phyloP scores from a whole-genome alignment of 495 filamentous ascomycete genomes.

The Lophium mytilinum region DNA sequence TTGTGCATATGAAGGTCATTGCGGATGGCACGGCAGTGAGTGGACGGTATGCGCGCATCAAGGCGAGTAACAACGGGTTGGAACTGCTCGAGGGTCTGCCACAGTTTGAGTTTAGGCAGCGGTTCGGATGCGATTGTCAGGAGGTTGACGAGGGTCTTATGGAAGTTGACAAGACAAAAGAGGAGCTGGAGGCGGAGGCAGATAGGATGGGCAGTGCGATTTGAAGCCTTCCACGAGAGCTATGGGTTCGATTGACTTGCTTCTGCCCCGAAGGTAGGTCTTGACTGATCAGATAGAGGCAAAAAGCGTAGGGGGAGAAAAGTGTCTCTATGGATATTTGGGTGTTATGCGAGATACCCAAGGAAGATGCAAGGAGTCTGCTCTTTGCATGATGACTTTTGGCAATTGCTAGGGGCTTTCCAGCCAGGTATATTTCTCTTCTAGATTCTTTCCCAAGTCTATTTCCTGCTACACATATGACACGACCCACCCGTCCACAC shows the following conservation, averaged over 20 bases:
- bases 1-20: slow-evolving; percentile 65
- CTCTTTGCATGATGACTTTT: too few species aligned
- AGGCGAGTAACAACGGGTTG: slow-evolving; percentile 61
- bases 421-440: too few species aligned
- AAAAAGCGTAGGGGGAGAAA: too few species aligned
- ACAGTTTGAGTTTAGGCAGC: slow-evolving; percentile 49
- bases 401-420: too few species aligned
- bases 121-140: slow-evolving; percentile 57
- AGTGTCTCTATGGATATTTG: too few species aligned
- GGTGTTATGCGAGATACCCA: too few species aligned
- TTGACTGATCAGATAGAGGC: too few species aligned
- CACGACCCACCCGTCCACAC: too few species aligned
- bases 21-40: slow-evolving; percentile 54
- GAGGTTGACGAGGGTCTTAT: not conserved
- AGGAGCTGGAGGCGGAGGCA: not conserved
- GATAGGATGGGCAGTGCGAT: not conserved
- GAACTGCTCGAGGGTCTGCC: slow-evolving; percentile 48
- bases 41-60: slow-evolving; percentile 62
- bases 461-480: too few species aligned
- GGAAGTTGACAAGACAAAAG: not conserved
- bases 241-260: not conserved
- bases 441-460: too few species aligned
- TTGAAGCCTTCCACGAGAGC: not conserved
- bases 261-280: not conserved
- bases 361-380: too few species aligned